Evolutionary conservation across 2,329 filamentous ascomycete species (phyloP), one percentile per base, ranked within the genome.

Genomic region (Colletotrichum sansevieriae): DNA sequence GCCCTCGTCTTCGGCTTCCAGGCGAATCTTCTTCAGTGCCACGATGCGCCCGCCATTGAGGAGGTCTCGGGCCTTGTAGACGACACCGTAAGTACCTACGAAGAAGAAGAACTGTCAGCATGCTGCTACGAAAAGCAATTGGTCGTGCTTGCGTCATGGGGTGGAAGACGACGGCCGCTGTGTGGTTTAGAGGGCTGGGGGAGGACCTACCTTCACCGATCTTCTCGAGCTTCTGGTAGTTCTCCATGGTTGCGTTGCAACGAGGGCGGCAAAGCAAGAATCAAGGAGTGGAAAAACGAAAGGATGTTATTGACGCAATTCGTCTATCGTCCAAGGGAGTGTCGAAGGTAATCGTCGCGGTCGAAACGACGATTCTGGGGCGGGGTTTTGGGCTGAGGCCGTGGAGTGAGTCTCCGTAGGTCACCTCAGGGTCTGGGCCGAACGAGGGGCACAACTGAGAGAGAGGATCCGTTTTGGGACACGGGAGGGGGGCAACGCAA

Each of bases 211-310:
- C 94, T 88, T 97, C 94, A 81, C 94, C 94, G 76, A 97, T 94
- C 86, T 97, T 97, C 84, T 97, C 94, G 77, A 97, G 88, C 84
- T 97, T 97, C 83, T 97, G 93, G 81, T 97, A 97, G 83, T 97
- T 97, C 82, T 97, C 94, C 94, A 97, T 97, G 73, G 70, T 72
- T 63, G 65, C 54, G 15, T 20, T 62, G 44, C 51, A 46, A 33
- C 46, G 20, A 44, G 11, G 10, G n/a, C 37, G 9, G 46, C 54
- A 37, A 67, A 62, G 49, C 49, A 22, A 41, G 12, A 5, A 12
- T 47, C 41, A 63, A 67, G 22, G 54, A 60, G 37, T 49, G 57
- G 37, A 25, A n/a, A 29, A 49, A 41, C 10, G 46, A 46, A 56
- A 43, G 11, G 44, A 41, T 37, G 37, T 22, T 63, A 10, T 51